Evolutionary conservation across 768 basidiomycete species (phyloP), one percentile per base, ranked within the genome.

Genomic region (Pholiota molesta): DNA sequence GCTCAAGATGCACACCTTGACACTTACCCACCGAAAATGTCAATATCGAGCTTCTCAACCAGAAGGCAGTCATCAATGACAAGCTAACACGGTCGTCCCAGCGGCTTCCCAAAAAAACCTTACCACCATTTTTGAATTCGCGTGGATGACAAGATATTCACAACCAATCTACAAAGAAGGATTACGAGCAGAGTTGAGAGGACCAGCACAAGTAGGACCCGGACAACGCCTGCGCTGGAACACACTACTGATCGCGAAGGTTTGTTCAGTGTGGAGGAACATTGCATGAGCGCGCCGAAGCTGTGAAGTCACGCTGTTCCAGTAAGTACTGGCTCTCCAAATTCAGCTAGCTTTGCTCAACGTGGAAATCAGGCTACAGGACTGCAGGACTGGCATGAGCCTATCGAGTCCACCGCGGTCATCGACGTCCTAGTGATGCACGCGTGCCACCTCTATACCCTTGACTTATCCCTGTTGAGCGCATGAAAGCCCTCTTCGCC

Each of bases 241-340:
- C 65, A 11, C 64, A 1, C 19, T 70, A 6, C 62, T 70, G 28
- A 42, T 68, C 1, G 67, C 67, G 14, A 61, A 52, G 2, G 61
- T 70, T 6, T 70, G 69, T 52, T 62, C 55, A 26, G 59, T 62
- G n/a, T 70, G 69, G 69, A 47, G 67, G 8, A 47, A 61, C 13
- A 57, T 68, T 26, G 60, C 65, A n/a, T 60, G 52, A 35, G 52
- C 16, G 42, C 65, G 5, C 59, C 67, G 10, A 64, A 66, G 42
- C 61, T 70, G 5, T 70, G 3, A 31, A 51, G 66, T 66, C 11
- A 28, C 21, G 2, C 59, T 70, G 3, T 64, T 70, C 5, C 64
- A 55, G 13, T 47, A 60, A 55, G 13, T 47, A 60, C 19, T 70
- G 67, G 67, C 66, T 70, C 10, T 33, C 53, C 26, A 61, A 45